Evolutionary conservation across 257 asterid species (phyloP).

Genomic region (Linderniella brevidens): DNA sequence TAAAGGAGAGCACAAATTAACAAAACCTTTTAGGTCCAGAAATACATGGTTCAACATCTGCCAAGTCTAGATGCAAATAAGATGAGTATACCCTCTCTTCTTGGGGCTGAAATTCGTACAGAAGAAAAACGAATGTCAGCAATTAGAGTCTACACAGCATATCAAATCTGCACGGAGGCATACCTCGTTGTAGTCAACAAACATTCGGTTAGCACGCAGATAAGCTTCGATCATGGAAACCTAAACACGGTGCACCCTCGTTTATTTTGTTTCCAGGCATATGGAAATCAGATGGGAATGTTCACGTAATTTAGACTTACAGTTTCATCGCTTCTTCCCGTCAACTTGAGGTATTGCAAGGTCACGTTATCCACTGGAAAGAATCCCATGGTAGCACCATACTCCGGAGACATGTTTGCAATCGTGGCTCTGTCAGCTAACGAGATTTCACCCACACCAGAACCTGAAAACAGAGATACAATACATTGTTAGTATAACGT

Average conservation of each 20-base stretch:
- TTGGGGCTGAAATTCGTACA: conserved; percentile 51
- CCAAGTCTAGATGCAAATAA: conserved; percentile 43
- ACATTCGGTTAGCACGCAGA: conserved; percentile 87
- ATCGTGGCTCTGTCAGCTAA: conserved; percentile 98
- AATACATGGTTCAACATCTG: conserved; percentile 70
- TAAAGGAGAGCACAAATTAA: neutral
- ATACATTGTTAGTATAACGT: conserved; percentile 7
- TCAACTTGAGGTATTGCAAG: conserved; percentile 66
- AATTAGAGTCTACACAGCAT: conserved; percentile 1
- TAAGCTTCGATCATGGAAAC: conserved; percentile 89
- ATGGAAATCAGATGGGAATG: neutral
- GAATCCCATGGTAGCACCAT: conserved; percentile 99
- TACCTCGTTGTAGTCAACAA: conserved; percentile 82
- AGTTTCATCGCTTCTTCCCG: conserved; percentile 91
- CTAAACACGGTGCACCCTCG: conserved; percentile 19
- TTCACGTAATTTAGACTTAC: conserved; percentile 26
- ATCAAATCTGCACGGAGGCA: conserved; percentile 6
- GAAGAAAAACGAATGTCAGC: neutral
- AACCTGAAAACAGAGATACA: conserved; percentile 41
- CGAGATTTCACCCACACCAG: conserved; percentile 68
- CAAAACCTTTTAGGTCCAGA: conserved; percentile 91
- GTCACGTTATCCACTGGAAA: conserved; percentile 94
- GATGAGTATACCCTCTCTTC: conserved; percentile 71
- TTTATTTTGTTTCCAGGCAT: conserved; percentile 5
- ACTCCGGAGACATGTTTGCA: conserved; percentile 97